phyloP scores from a whole-genome alignment of 345 rosid genomes.

The Euphorbia tirucalli region DNA sequence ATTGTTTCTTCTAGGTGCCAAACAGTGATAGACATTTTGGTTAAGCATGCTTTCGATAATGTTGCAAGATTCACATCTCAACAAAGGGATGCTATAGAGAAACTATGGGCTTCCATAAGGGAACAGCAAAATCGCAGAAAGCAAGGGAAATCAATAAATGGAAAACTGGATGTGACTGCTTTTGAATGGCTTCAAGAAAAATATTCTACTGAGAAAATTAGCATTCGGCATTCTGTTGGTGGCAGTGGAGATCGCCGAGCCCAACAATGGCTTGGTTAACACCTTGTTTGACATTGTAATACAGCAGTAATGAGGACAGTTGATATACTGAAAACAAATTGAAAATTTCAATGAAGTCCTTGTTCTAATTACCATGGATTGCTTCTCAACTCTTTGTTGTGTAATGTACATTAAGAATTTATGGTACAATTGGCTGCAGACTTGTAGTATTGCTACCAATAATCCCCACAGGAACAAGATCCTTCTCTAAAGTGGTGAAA shows the following conservation, averaged over 20 bases:
- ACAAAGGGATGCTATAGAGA: slow-evolving; percentile 81
- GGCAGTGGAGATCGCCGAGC: slow-evolving; percentile 82
- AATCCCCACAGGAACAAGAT: slow-evolving; percentile 32
- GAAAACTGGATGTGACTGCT: slow-evolving; percentile 88
- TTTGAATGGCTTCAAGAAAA: slow-evolving; percentile 89
- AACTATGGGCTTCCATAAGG: slow-evolving; percentile 82
- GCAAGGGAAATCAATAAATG: slow-evolving; percentile 88
- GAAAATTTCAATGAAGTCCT: background rate
- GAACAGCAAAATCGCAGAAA: slow-evolving; percentile 79
- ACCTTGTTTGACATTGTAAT: background rate
- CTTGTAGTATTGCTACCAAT: slow-evolving; percentile 17
- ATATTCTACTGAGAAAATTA: slow-evolving; percentile 80
- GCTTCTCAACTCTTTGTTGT: background rate
- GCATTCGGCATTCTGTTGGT: slow-evolving; percentile 83
- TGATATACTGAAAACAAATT: background rate
- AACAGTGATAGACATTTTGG: slow-evolving; percentile 91
- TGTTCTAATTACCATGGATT: background rate
- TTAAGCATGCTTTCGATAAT: slow-evolving; percentile 84
- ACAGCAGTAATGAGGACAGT: background rate
- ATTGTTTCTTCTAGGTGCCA: slow-evolving; percentile 67
- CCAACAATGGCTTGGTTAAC: slow-evolving; percentile 90
- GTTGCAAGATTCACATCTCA: slow-evolving; percentile 68
- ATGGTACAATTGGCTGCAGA: background rate
- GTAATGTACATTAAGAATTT: background rate
- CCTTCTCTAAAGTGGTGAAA: slow-evolving; percentile 37